Base-by-base conservation (phyloP, 441 rosid species). In the Mallotus japonicus region DNA sequence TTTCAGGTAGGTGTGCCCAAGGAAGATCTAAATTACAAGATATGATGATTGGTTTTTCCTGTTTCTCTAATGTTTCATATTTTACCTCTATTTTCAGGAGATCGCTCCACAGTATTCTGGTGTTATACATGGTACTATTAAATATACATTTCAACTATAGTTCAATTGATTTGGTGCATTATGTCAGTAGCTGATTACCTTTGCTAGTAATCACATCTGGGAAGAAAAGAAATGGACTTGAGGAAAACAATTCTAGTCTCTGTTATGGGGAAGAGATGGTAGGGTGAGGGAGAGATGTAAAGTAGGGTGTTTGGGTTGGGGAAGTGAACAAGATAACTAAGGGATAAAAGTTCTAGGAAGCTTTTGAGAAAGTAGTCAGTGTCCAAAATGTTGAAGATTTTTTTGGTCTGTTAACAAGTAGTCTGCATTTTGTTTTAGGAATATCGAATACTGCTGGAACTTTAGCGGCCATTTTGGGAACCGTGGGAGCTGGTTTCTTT, bases 401-500 rank as follows among this genome's bases (percentile, higher is more conserved):
- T 22, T 32, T 2, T 70, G 28, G 40, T 76, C 0, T 16, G 0
- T 4, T 54, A 73, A 50, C 17, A 8, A 22, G 10, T 28, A 9
- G 15, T 19, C 6, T 56, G 58, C 17, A 28, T 60, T 73, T 77
- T 80, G 67, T 73, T 79, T 32, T 75, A 95, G 99, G 97, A 77
- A 77, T 95, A 62, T 85, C 97, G 65, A 90, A 89, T 70, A 88
- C 99, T 47, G 97, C 88, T 12, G 98, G 97, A 57, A 95, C 96
- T 20, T 73, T 85, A 50, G 97, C 99, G 44, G 99, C 99, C 66
- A 92, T 92, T 82, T 60, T 90, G 73, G 99, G 99, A 67, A 92
- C 99, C 15, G 92, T 95, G 73, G 98, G 99, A 83, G 86, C 93
- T 77, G 98, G 97, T 74, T 95, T 87, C 86, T 95, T 92, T 76